phyloP scores from a whole-genome alignment of 2,329 filamentous ascomycete species.

The Aspergillus tubingensis region DNA sequence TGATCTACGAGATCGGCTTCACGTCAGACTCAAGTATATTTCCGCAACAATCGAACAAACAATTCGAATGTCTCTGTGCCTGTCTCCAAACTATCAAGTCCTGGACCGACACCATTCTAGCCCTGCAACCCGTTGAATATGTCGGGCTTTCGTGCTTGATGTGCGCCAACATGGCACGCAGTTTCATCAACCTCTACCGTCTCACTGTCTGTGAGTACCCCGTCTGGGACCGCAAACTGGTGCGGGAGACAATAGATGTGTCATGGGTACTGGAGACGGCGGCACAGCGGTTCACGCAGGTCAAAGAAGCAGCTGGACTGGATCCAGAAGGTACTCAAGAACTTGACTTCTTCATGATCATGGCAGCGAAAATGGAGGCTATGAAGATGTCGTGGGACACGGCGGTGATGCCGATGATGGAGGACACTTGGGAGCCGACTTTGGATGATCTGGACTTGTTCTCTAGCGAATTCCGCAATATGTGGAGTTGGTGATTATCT shows the following conservation, averaged over 20 bases:
- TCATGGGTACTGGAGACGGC: conserved; percentile 1
- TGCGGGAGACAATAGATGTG: conserved; percentile 2
- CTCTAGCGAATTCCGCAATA: not conserved
- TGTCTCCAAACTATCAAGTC: not conserved
- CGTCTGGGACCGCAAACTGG: conserved; percentile 3
- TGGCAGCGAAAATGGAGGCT: not conserved
- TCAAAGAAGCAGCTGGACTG: not conserved
- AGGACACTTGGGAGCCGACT: not conserved
- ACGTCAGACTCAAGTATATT: not conserved
- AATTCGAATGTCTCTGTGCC: not conserved
- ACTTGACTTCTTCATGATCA: not conserved
- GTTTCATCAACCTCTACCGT: conserved; percentile 2
- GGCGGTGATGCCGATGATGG: not conserved
- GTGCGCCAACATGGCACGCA: not conserved
- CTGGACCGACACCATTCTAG: not conserved
- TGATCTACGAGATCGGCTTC: not conserved
- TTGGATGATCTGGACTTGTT: not conserved
- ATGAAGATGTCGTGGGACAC: not conserved
- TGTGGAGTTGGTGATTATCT: not conserved
- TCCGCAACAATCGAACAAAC: not conserved
- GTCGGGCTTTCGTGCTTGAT: not conserved
- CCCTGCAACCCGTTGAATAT: not conserved
- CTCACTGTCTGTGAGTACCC: conserved; percentile 3
- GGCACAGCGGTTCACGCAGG: not conserved
- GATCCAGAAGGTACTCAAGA: not conserved